Evolutionary conservation across 2,329 filamentous ascomycete species (phyloP).

Genomic region (Phoma herbarum): DNA sequence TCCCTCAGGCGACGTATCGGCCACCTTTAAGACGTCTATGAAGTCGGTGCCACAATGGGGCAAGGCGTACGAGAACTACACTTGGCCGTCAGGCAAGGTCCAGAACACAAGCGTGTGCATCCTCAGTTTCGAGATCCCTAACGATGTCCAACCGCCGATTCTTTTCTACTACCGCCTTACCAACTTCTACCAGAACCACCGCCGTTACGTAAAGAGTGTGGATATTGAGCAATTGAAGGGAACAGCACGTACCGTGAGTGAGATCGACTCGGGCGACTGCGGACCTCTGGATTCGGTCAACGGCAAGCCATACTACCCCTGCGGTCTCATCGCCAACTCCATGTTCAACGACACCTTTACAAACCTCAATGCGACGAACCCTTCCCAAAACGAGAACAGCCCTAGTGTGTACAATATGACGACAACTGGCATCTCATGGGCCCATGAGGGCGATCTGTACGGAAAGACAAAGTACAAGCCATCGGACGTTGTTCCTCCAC

Average conservation of each 20-base stretch:
- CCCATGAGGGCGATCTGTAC: conserved; percentile 82
- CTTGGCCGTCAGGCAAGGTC: conserved; percentile 32
- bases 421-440: conserved; percentile 83
- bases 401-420: conserved; percentile 75
- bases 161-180: conserved; percentile 94
- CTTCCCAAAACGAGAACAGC: conserved; percentile 48
- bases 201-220: conserved; percentile 92
- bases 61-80: conserved; percentile 49
- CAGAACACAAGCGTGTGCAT: conserved; percentile 67
- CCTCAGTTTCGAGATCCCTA: conserved; percentile 80
- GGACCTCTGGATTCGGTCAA: conserved; percentile 68
- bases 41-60: conserved; percentile 47
- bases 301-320: conserved; percentile 85
- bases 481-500: conserved; percentile 77
- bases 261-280: conserved; percentile 75
- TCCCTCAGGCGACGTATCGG: conserved; percentile 65
- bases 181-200: conserved; percentile 99
- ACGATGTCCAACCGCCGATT: conserved; percentile 81
- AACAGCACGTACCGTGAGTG: conserved; percentile 64
- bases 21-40: conserved; percentile 73
- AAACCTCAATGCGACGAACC: conserved; percentile 69
- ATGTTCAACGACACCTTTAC: conserved; percentile 93
- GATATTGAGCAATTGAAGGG: conserved; percentile 85
- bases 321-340: conserved; percentile 95
- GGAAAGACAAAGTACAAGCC: conserved; percentile 71